Conservation (phyloP, 371 early-diverging fungal genomes). For the Nematocida major region DNA sequence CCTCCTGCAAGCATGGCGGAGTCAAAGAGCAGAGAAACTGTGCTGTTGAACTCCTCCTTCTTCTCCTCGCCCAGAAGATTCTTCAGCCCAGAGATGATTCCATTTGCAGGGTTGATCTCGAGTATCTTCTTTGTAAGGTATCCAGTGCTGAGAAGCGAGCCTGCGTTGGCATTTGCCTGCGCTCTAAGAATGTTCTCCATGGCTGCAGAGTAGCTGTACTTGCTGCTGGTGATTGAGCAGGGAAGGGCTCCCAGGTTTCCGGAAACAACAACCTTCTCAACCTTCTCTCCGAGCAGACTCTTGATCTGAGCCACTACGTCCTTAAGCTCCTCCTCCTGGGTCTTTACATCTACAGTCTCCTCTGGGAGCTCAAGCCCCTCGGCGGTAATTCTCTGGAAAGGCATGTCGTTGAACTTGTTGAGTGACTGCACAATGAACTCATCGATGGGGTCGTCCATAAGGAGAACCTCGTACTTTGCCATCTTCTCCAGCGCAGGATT, state of each 20-base stretch:
- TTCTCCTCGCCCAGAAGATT: neutral
- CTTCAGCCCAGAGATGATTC: slow-evolving; percentile 27
- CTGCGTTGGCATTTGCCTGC: slow-evolving; percentile 29
- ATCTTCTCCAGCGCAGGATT: slow-evolving; percentile 78
- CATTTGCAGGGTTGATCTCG: slow-evolving; percentile 41
- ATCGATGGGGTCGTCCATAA: slow-evolving; percentile 79
- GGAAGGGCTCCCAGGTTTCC: neutral
- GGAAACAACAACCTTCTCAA: slow-evolving; percentile 38
- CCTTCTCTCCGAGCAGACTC: slow-evolving; percentile 67
- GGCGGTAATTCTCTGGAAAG: slow-evolving; percentile 74
- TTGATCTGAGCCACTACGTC: slow-evolving; percentile 71
- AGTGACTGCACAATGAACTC: slow-evolving; percentile 78
- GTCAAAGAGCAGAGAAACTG: slow-evolving; percentile 10
- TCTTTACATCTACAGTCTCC: slow-evolving; percentile 69
- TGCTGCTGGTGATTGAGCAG: slow-evolving; percentile 18
- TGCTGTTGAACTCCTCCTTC: slow-evolving; percentile 4
- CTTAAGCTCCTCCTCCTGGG: slow-evolving; percentile 68
- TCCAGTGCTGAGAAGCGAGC: slow-evolving; percentile 2
- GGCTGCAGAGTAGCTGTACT: slow-evolving; percentile 49
- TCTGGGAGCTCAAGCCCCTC: slow-evolving; percentile 71
- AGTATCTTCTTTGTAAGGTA: slow-evolving; percentile 44
- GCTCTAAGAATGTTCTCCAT: slow-evolving; percentile 47
- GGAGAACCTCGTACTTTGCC: slow-evolving; percentile 78
- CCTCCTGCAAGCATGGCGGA: slow-evolving; percentile 30
- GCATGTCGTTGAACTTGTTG: slow-evolving; percentile 71